Evolutionary conservation across 116 monocot species (phyloP).

Genomic region (Posidonia oceanica): DNA sequence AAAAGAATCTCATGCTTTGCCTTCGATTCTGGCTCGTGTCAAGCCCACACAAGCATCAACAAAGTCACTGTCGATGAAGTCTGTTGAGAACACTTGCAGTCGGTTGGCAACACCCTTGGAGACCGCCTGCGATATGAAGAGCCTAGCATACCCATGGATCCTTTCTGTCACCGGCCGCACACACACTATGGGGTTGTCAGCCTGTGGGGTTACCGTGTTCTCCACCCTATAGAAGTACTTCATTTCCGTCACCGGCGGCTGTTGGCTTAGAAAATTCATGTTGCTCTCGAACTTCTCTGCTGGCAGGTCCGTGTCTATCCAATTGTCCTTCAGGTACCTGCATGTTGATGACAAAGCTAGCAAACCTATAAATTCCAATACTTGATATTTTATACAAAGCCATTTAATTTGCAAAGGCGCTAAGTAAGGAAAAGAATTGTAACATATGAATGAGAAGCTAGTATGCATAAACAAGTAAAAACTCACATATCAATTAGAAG

Average conservation of each 20-base stretch:
- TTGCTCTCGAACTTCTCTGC: conserved; percentile 64
- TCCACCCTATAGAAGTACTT: conserved; percentile 64
- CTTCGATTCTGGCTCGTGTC: conserved; percentile 42
- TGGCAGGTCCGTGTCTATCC: conserved; percentile 65
- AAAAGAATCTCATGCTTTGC: conserved; percentile 11
- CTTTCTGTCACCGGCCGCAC: conserved; percentile 38
- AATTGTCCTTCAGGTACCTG: conserved; percentile 41
- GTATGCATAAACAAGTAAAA: no score
- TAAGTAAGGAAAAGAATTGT: no score
- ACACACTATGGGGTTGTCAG: conserved; percentile 46
- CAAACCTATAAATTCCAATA: no score
- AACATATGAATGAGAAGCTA: no score
- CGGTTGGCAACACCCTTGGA: conserved; percentile 33
- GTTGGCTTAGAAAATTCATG: conserved; percentile 33
- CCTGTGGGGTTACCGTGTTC: conserved; percentile 64
- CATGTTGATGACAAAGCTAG: background rate
- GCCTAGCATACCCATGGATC: conserved; percentile 35
- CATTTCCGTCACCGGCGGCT: conserved; percentile 20
- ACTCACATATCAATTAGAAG: no score
- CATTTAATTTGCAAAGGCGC: no score
- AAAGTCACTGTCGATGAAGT: conserved; percentile 55
- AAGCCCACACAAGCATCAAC: conserved; percentile 64
- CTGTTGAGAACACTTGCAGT: conserved; percentile 54
- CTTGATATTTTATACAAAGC: no score
- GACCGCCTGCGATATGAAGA: conserved; percentile 48